These are phyloP conservation scores for Paecilomyces sp. DNA, from an alignment of 2,329 filamentous ascomycete genomes.

Conservation along the genomic window DNA sequence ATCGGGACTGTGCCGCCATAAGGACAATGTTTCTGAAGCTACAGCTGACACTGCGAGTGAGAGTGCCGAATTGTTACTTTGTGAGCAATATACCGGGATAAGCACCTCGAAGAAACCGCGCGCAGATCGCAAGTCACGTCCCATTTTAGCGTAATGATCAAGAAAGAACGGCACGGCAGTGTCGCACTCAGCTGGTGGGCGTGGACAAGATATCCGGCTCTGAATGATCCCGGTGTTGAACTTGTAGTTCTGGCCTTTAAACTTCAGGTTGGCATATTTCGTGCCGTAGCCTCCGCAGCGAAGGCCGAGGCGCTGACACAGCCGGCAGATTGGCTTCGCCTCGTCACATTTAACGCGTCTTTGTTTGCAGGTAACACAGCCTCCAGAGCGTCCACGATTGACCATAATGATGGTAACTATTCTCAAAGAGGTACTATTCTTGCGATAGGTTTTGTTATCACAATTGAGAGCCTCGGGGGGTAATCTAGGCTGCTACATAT, in stretches of 20 bases:
- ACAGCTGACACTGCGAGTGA: neutral
- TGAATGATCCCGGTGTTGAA: neutral
- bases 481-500: no score
- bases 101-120: neutral
- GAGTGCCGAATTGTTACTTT: neutral
- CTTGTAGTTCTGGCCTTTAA: neutral
- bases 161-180: neutral
- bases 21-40: neutral
- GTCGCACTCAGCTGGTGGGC: neutral
- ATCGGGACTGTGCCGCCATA: neutral
- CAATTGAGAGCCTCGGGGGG: no score
- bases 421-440: neutral
- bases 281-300: neutral
- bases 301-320: conserved; percentile 7
- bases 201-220: neutral
- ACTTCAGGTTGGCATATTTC: neutral
- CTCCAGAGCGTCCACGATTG: conserved; percentile 11
- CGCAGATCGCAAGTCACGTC: neutral
- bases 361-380: conserved; percentile 15
- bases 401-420: conserved; percentile 8
- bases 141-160: neutral
- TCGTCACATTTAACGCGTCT: conserved; percentile 26
- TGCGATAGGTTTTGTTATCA: neutral
- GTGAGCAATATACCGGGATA: neutral
- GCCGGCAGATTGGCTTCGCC: conserved; percentile 14